phyloP scores from a whole-genome alignment of 2,329 filamentous ascomycete species.

The Apiospora rasikravindrae region DNA sequence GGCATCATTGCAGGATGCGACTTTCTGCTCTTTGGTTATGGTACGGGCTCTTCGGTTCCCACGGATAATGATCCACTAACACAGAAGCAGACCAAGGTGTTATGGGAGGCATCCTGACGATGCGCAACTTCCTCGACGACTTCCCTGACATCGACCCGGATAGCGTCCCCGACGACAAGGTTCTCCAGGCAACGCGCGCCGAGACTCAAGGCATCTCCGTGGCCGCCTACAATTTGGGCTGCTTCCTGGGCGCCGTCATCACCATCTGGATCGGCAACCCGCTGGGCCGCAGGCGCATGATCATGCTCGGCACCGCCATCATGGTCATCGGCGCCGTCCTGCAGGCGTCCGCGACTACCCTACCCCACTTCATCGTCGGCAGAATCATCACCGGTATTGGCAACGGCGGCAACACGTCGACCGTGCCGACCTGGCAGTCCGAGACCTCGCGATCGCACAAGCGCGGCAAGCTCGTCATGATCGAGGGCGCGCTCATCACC shows the following conservation, averaged over 20 bases:
- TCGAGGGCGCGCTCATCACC: conserved; percentile 63
- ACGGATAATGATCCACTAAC: neutral
- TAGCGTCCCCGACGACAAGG: conserved; percentile 36
- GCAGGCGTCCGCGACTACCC: conserved; percentile 46
- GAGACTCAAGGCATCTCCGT: conserved; percentile 59
- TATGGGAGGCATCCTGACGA: conserved; percentile 76
- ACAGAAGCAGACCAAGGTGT: conserved; percentile 70
- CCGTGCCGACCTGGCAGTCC: conserved; percentile 65
- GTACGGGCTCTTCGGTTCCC: conserved; percentile 39
- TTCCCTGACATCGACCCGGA: conserved; percentile 61
- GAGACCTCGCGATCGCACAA: conserved; percentile 63
- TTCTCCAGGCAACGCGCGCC: conserved; percentile 48
- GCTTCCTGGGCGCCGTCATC: conserved; percentile 56
- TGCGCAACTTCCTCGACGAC: conserved; percentile 61
- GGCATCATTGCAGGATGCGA: conserved; percentile 75
- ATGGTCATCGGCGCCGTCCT: conserved; percentile 61
- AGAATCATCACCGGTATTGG: conserved; percentile 52
- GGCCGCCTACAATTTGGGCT: conserved; percentile 64
- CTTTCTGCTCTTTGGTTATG: conserved; percentile 67
- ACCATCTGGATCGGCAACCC: conserved; percentile 58
- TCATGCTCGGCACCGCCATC: conserved; percentile 61
- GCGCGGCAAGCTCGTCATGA: conserved; percentile 65
- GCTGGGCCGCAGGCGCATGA: conserved; percentile 61
- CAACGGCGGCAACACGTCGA: conserved; percentile 49
- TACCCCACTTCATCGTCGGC: conserved; percentile 63